phyloP scores from a whole-genome alignment of 2,329 filamentous ascomycete genomes.

The Xylariaceae sp. region DNA sequence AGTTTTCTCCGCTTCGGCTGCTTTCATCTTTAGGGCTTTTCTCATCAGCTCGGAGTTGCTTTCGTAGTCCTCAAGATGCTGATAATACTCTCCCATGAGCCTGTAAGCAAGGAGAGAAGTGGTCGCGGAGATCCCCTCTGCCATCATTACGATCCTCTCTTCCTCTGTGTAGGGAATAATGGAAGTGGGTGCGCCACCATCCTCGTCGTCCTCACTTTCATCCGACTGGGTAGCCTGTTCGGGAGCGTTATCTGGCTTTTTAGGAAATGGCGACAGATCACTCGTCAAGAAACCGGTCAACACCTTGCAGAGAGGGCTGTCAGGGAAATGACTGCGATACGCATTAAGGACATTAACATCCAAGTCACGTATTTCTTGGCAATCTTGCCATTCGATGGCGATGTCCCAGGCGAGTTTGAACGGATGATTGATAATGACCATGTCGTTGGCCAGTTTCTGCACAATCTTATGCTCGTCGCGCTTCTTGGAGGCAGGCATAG shows the following conservation, averaged over 20 bases:
- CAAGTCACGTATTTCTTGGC: constrained; percentile 66
- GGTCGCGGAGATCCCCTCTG: constrained; percentile 60
- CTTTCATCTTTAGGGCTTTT: constrained; percentile 60
- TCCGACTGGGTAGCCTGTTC: constrained; percentile 33
- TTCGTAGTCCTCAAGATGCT: constrained; percentile 79
- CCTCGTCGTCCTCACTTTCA: constrained; percentile 54
- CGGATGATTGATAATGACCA: constrained; percentile 94
- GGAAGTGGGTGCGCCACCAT: constrained; percentile 49
- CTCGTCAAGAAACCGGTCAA: constrained; percentile 78
- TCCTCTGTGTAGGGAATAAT: constrained; percentile 62
- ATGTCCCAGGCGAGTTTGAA: constrained; percentile 89
- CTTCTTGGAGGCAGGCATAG: constrained; percentile 63
- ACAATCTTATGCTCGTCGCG: constrained; percentile 65
- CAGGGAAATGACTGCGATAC: constrained; percentile 79
- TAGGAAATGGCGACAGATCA: constrained; percentile 75
- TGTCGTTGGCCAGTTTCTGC: constrained; percentile 72
- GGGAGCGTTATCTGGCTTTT: constrained; percentile 24
- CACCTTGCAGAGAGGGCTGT: constrained; percentile 74
- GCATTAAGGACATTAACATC: constrained; percentile 73
- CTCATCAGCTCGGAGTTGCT: constrained; percentile 73
- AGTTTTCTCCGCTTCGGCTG: constrained; percentile 57
- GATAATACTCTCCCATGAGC: constrained; percentile 76
- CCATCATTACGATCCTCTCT: constrained; percentile 76
- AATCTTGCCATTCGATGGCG: constrained; percentile 81
- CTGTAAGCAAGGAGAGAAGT: constrained; percentile 78